Evolutionary conservation across 2,329 filamentous ascomycete species (phyloP).

Genomic region (Akanthomyces lecanii): DNA sequence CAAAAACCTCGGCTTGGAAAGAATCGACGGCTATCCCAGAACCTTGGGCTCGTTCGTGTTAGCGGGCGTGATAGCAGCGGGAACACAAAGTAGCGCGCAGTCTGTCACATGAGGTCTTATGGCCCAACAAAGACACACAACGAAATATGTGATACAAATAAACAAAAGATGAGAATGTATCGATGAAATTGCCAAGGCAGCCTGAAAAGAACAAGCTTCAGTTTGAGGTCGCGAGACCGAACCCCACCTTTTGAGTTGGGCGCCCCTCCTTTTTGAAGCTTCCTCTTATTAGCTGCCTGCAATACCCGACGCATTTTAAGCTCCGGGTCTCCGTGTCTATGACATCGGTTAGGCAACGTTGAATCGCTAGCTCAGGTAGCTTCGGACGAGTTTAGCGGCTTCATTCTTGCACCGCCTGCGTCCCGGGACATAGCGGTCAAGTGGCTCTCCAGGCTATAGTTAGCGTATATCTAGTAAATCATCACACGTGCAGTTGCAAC

Average conservation of each 20-base stretch:
- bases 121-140: background rate
- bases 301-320: background rate
- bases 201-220: background rate
- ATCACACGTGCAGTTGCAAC: background rate
- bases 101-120: background rate
- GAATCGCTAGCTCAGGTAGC: background rate
- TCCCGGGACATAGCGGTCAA: background rate
- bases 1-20: background rate
- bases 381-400: background rate
- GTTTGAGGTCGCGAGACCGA: slow-evolving; percentile 1
- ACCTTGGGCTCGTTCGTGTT: background rate
- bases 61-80: background rate
- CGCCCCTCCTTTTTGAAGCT: slow-evolving; percentile 12
- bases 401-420: background rate
- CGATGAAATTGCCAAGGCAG: slow-evolving; percentile 1
- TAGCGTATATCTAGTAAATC: background rate
- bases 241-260: slow-evolving; percentile 14
- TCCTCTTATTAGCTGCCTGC: slow-evolving; percentile 8
- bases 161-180: background rate
- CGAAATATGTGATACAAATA: background rate
- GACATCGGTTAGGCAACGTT: background rate
- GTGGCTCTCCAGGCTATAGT: background rate
- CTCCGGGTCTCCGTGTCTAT: background rate
- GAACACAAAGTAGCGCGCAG: background rate
- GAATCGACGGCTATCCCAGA: background rate